Evolutionary conservation across 2,329 filamentous ascomycete species (phyloP).

Genomic region (Fusarium tupiense): DNA sequence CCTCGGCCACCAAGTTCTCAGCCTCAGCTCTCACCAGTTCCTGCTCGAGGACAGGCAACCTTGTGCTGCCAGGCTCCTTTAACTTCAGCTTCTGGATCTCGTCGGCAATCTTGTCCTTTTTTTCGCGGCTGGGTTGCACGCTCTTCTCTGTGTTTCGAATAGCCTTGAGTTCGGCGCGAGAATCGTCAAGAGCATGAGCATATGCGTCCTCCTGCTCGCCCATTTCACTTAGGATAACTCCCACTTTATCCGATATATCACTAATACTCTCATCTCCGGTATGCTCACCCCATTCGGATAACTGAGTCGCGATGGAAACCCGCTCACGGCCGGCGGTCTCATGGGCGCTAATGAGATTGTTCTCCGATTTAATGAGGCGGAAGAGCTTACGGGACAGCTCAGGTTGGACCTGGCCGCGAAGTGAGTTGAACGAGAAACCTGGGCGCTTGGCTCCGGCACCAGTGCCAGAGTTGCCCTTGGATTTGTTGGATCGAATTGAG

Average conservation of each 20-base stretch:
- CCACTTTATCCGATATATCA: slow-evolving; percentile 95
- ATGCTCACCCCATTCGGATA: slow-evolving; percentile 96
- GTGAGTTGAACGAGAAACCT: slow-evolving; percentile 85
- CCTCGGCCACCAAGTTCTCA: slow-evolving; percentile 94
- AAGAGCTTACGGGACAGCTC: slow-evolving; percentile 90
- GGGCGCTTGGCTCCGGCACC: slow-evolving; percentile 53
- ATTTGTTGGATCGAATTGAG: slow-evolving; percentile 75
- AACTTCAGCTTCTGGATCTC: slow-evolving; percentile 92
- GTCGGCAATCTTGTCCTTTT: slow-evolving; percentile 87
- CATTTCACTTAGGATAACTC: slow-evolving; percentile 89
- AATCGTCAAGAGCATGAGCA: slow-evolving; percentile 87
- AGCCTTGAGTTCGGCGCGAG: slow-evolving; percentile 82
- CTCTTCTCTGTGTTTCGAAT: slow-evolving; percentile 96
- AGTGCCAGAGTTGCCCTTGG: slow-evolving; percentile 52
- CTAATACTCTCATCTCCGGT: slow-evolving; percentile 87
- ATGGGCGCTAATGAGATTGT: slow-evolving; percentile 85
- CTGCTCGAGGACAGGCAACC: slow-evolving; percentile 88
- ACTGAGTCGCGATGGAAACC: slow-evolving; percentile 83
- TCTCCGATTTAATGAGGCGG: slow-evolving; percentile 94
- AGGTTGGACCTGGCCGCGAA: slow-evolving; percentile 85
- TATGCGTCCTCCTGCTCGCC: slow-evolving; percentile 93
- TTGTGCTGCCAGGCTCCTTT: slow-evolving; percentile 88
- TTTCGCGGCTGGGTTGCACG: slow-evolving; percentile 90
- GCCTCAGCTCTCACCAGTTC: slow-evolving; percentile 96
- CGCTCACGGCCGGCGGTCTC: slow-evolving; percentile 88